Evolutionary conservation across 208 protist species (phyloP), one percentile per base, ranked within the genome.

Genomic region (Wallacemonas rigidus): DNA sequence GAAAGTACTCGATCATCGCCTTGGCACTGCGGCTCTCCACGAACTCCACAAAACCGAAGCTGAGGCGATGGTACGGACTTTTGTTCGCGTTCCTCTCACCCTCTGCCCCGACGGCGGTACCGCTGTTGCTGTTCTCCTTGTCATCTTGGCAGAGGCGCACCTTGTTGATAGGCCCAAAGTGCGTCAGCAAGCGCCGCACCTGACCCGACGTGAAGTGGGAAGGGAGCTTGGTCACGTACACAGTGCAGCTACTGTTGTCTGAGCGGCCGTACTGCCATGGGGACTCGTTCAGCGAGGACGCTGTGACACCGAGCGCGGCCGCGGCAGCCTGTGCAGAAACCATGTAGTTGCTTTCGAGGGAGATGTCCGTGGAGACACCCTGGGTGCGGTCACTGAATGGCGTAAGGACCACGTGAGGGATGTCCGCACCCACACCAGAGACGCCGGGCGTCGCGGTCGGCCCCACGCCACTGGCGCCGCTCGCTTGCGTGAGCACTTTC

Each of bases 101-200:
- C 38, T 56, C 51, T 17, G 51, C 51, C 40, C 74, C 77, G 53
- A 69, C 73, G 7, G 73, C 73, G 3, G 71, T 71, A 36, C 74
- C 74, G 48, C 45, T 12, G 58, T 57, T 68, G 15, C 55, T 67
- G 53, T 71, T 75, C 63, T 94, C 85, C 82, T 90, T 91, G 41
- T 94, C 89, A 61, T 91, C 86, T 48, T 80, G 74, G 72, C 81
- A 91, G 12, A 95, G 77, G 12, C 91, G 91, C 17, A 95, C 91
- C 75, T 95, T 95, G 55, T 88, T 91, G 67, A 95, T 81, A 38
- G 90, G 83, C n/a, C 91, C 91, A 67, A 93, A 95, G 67, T 92
- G 80, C 47, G 79, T 55, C 11, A 95, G 75, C 58, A 95, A 79
- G 36, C 87, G 86, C 40, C 86, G 86, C 58, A 93, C 82, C 79